Evolutionary conservation across 495 filamentous ascomycete species (phyloP), one percentile per base, ranked within the genome.

Genomic region (Penicillium goetzii): DNA sequence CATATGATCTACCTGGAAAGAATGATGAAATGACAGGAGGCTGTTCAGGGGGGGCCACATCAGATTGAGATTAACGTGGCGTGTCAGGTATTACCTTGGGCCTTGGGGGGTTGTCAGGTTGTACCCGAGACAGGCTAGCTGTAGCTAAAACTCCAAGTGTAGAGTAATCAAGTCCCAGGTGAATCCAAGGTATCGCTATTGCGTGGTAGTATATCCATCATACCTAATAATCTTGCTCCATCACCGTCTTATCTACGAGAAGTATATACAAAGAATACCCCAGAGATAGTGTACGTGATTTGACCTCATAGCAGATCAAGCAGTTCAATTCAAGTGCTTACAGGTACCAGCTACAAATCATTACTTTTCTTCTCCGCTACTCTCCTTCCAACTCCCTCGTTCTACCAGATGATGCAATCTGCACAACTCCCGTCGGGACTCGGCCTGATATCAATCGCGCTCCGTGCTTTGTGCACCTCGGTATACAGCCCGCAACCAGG

Each of bases 391-490:
- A n/a, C 4, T 14, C 19, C 38, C 38, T 45, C 21, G 17, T 28
- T 15, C 10, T n/a, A 30, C 25, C 15, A 38, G 30, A 58, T 65
- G 59, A 65, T 51, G 47, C 56, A 56, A 65, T 65, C 45, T 63
- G 61, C 55, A 34, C 55, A 36, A 61, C 43, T 47, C n/a, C n/a
- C n/a, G n/a, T n/a, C 56, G 59, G 59, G 56, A 61, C 62, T 65
- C 60, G 40, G 66, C 50, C 59, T 68, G 34, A 63, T 65, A 30
- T 56, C 36, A 38, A 26, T 21, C 7, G 32, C n/a, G 34, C 54
- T 49, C 17, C 30, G 41, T 40, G 52, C 40, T 19, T 26, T 59
- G 64, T 66, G 49, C 51, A 26, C 59, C 56, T 59, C 59, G 55
- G 59, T 60, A 57, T 60, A 61, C 52, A 57, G 58, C 36, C 57